Conservation (phyloP, 2,329 filamentous ascomycete genomes). For the Ascochyta viciae-villosae region DNA sequence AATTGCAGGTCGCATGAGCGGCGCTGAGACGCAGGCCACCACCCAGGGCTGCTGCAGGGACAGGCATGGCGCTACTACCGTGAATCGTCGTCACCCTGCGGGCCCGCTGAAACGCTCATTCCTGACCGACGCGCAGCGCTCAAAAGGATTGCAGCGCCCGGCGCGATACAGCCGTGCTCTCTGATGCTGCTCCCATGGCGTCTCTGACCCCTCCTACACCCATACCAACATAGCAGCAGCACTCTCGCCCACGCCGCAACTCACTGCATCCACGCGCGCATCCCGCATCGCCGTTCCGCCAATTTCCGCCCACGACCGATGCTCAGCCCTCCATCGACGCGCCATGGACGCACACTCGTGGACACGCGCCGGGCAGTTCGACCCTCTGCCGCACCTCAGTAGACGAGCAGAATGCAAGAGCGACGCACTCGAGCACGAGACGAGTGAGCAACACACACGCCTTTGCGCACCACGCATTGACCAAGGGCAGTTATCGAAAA, state of each 20-base stretch:
- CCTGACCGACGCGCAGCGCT: slow-evolving; percentile 15
- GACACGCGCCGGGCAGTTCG: slow-evolving; percentile 3
- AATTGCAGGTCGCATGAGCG: slow-evolving; percentile 13
- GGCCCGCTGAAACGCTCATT: slow-evolving; percentile 21
- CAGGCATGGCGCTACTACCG: slow-evolving; percentile 14
- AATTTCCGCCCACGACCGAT: slow-evolving; percentile 16
- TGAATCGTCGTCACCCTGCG: slow-evolving; percentile 19
- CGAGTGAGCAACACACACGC: slow-evolving; percentile 46
- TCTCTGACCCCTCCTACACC: neutral
- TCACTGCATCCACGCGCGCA: neutral
- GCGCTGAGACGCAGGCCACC: slow-evolving; percentile 14
- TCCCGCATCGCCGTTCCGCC: slow-evolving; percentile 5
- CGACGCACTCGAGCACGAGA: slow-evolving; percentile 25
- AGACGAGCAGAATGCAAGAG: slow-evolving; percentile 20
- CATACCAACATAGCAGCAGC: slow-evolving; percentile 9
- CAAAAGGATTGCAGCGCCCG: slow-evolving; percentile 14
- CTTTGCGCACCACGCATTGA: slow-evolving; percentile 6
- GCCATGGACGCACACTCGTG: slow-evolving; percentile 12
- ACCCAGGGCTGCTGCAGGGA: slow-evolving; percentile 16
- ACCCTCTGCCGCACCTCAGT: slow-evolving; percentile 4
- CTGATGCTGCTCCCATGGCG: slow-evolving; percentile 14
- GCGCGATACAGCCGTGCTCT: neutral
- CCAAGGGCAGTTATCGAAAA: slow-evolving; percentile 50
- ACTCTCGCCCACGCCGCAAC: neutral
- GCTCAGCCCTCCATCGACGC: slow-evolving; percentile 4